These are phyloP conservation scores for Talaromyces stipitatus DNA, from an alignment of 495 filamentous ascomycete species.

Conservation along the genomic window DNA sequence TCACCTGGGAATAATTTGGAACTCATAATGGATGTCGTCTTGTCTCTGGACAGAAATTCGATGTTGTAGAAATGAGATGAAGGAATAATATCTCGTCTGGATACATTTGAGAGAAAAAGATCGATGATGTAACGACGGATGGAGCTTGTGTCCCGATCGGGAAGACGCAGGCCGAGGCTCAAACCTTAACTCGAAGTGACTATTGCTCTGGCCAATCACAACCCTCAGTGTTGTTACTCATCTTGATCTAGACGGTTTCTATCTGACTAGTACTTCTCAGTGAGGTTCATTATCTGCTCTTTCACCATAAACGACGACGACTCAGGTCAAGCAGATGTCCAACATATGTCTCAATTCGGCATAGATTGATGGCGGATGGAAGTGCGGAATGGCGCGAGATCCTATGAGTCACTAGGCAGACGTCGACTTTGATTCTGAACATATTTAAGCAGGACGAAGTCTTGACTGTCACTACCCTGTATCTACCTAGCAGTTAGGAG, in stretches of 20 bases:
- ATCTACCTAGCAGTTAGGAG: no score
- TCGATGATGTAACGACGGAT: not conserved
- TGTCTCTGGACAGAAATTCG: no score
- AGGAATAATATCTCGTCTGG: no score
- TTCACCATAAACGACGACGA: not conserved
- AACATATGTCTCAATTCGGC: not conserved
- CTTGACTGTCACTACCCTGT: no score
- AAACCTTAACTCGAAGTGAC: not conserved
- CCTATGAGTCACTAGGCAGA: not conserved
- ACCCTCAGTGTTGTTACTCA: not conserved
- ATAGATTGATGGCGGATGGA: not conserved
- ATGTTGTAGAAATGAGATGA: no score
- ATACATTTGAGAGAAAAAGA: no score
- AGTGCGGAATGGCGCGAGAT: not conserved
- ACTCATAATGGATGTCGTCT: slow-evolving; percentile 14
- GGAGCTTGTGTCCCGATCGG: not conserved
- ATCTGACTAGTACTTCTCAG: not conserved
- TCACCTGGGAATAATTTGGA: slow-evolving; percentile 50
- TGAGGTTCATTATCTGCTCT: not conserved
- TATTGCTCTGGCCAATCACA: not conserved
- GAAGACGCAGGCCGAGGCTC: slow-evolving; percentile 1
- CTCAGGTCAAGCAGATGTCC: not conserved
- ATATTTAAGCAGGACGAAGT: no score
- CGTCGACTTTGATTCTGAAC: not conserved
- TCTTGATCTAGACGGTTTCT: not conserved